Evolutionary conservation across 78 protist species (phyloP), one percentile per base, ranked within the genome.

Genomic region (Blattamonas nauphoetae): DNA sequence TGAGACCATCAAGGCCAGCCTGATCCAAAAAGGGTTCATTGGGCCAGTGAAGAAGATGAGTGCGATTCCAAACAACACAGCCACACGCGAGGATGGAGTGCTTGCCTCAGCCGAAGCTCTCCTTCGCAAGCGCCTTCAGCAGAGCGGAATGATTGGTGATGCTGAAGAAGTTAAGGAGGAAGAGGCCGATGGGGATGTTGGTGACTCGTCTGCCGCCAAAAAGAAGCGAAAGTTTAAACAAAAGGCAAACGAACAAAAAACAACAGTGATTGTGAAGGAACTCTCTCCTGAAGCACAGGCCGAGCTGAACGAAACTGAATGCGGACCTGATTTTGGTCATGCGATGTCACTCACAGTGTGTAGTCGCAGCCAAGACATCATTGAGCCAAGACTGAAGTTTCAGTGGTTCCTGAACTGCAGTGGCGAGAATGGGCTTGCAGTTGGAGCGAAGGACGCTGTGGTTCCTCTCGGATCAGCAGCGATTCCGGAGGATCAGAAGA

Each of bases 321-420:
- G 11, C 21, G 71, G 71, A 55, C 21, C 42, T 45, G 29, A 45
- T 32, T 4, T 55, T 21, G 71, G 2, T n/a, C 55, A 89, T 42
- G 86, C 84, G 1, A 89, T 89, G 91, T 1, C 0, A 5, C 0
- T 89, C 29, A 88, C 81, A 1, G 35, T 85, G 42, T 89, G 89
- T 77, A 5, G 36, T 1, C 89, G 91, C 33, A 38, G 85, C 1
- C 85, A 86, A 21, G 98, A 98, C 89, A 32, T 96, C 2, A 42
- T 96, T 38, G 98, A 97, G 89, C 98, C 97, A 32, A 82, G 93
- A 79, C 64, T 96, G 5, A 90, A 89, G 90, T 97, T 97, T 44
- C 99, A 98, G 90, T 98, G 94, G 94, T 92, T 96, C 97, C 93
- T 88, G 29, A 35, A 81, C n/a, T 41, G 91, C 85, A 6, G 29